Evolutionary conservation across 495 filamentous ascomycete species (phyloP).

Genomic region (Aspergillus nidulans): DNA sequence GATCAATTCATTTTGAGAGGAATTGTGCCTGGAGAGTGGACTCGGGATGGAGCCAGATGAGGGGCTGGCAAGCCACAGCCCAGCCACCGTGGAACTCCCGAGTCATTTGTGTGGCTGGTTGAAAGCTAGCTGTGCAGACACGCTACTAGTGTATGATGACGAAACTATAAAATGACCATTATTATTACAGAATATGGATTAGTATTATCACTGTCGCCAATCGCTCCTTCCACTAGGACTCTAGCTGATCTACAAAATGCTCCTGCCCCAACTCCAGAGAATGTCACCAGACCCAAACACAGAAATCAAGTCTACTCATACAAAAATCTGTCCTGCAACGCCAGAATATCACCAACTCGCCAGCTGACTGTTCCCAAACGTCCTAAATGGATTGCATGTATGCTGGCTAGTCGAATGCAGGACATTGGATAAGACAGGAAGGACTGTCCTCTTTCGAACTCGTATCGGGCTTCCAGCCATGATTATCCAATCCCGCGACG

Average conservation of each 20-base stretch:
- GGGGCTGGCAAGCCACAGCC: neutral
- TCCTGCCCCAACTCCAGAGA: neutral
- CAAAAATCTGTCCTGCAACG: neutral
- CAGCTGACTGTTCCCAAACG: neutral
- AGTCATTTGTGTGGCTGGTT: neutral
- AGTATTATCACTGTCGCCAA: neutral
- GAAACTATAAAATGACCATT: neutral
- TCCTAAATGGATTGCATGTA: neutral
- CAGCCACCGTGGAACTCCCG: neutral
- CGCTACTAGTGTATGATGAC: neutral
- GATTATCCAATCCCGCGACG: neutral
- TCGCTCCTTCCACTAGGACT: neutral
- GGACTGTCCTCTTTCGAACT: neutral
- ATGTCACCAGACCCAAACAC: neutral
- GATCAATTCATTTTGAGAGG: too few relatives aligned
- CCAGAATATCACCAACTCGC: neutral
- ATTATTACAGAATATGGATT: too few relatives aligned
- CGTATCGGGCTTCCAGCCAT: slow-evolving; percentile 3
- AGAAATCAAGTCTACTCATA: neutral
- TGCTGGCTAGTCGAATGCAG: slow-evolving; percentile 3
- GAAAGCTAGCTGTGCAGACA: too few relatives aligned
- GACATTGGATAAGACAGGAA: slow-evolving; percentile 10
- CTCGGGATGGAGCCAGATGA: too few relatives aligned
- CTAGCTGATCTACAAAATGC: neutral
- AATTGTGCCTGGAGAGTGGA: too few relatives aligned